Percentiles rank a stretch among this genome's conserved stretches.
These are phyloP conservation scores for Paraurostyla sp. DNA, from an alignment of 73 alveolate species.

Conservation along the genomic window DNA sequence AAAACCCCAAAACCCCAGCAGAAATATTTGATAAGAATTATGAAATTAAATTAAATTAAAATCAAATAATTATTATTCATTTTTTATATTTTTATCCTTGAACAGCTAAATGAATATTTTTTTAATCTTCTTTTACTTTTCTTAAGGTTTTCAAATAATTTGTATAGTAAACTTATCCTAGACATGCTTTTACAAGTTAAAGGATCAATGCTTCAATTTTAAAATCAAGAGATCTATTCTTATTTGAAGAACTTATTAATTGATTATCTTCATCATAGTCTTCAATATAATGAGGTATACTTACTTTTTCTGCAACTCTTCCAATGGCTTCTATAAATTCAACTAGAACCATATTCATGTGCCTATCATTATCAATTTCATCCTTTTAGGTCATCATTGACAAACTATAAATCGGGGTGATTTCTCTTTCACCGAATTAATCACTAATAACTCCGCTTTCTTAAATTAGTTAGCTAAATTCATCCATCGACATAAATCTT, in stretches of 20 bases:
- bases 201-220: conserved; percentile 43
- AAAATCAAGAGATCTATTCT: not conserved
- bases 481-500: conserved; percentile 64
- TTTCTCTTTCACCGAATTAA: conserved; percentile 71
- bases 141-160: not conserved
- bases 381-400: conserved; percentile 72
- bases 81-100: conserved; percentile 17
- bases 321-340: conserved; percentile 82
- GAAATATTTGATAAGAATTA: no score
- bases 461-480: conserved; percentile 45
- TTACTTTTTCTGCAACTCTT: conserved; percentile 71
- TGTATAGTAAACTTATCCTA: not conserved
- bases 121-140: conserved; percentile 10
- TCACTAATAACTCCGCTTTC: conserved; percentile 67
- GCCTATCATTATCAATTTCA: conserved; percentile 68
- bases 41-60: no score
- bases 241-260: not conserved
- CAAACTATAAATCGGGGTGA: conserved; percentile 53
- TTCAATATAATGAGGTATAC: conserved; percentile 56
- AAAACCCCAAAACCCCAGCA: no score
- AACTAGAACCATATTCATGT: conserved; percentile 65
- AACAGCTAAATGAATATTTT: conserved; percentile 1
- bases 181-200: not conserved
- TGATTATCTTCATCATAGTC: conserved; percentile 42
- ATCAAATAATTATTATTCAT: no score